Evolutionary conservation across 768 basidiomycete genomes (phyloP), one percentile per base, ranked within the genome.

Genomic region (Collybia mongolica): DNA sequence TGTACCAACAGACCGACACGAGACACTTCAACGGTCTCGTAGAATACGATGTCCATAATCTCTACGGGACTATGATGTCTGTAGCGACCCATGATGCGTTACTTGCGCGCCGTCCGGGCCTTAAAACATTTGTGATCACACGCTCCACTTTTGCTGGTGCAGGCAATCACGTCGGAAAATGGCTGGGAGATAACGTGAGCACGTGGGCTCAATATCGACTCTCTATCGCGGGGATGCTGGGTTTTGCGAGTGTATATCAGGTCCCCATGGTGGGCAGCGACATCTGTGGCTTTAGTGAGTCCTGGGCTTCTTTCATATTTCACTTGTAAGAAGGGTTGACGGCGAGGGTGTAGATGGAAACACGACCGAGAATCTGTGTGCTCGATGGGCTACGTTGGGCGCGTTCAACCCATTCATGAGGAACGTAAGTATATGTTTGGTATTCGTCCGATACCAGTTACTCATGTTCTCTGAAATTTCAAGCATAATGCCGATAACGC

Each of bases 371-470:
- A 79, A 74, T 6, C 69, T 90, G 1, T 88, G 86, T 54, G 82
- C 84, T 35, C 72, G 90, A 32, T 90, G 90, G 88, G n/a, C n/a
- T n/a, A n/a, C n/a, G n/a, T n/a, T n/a, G n/a, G n/a, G n/a, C n/a
- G n/a, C n/a, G n/a, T n/a, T 90, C 66, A 82, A 83, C 63, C 87
- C 88, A 0, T 90, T 90, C 73, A 88, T 83, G 82, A 73, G 89
- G 8, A 87, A 90, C 59, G 83, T 84, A 49, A 64, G 81, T 65
- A n/a, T 0, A 19, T 6, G 12, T 35, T 5, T 35, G 9, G 11
- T 39, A 3, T 41, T 15, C 35, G 18, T 39, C 39, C 23, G 26
- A 4, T 38, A 14, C 8, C n/a, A 17, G 11, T 41, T 29, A 20
- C 41, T 22, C 2, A 45, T 6, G 7, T 12, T 26, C 12, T n/a